Evolutionary conservation across 345 rosid species (phyloP).

Genomic region (Syzygium grande): DNA sequence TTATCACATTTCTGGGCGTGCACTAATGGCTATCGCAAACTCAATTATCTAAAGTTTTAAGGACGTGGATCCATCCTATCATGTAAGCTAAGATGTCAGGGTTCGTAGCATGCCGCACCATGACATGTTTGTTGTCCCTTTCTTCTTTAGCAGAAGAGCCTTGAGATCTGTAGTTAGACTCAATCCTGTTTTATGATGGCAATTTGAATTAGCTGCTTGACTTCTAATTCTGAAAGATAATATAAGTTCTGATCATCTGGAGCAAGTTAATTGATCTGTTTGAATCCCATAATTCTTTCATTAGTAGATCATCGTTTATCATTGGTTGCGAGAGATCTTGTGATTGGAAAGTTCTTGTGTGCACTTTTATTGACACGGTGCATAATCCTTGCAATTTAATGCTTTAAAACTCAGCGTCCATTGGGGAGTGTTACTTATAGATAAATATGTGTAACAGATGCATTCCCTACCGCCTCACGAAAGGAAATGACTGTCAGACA

Average conservation of each 20-base stretch:
- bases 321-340: neutral
- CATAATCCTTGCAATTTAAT: neutral
- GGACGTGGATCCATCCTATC: neutral
- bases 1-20: neutral
- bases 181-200: neutral
- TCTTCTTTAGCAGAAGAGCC: neutral
- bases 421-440: neutral
- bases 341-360: neutral
- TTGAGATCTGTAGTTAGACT: neutral
- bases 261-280: neutral
- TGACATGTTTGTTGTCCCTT: neutral
- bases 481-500: constrained; percentile 20
- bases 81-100: neutral
- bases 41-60: neutral
- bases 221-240: neutral
- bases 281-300: neutral
- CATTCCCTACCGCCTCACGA: constrained; percentile 57
- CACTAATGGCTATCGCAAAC: neutral
- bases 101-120: neutral
- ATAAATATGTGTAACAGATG: constrained; percentile 33
- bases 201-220: neutral
- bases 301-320: neutral
- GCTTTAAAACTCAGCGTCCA: neutral
- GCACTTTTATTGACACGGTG: neutral
- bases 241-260: neutral